Conservation (phyloP, 2,329 filamentous ascomycete genomes). For the Claviceps citrina region DNA sequence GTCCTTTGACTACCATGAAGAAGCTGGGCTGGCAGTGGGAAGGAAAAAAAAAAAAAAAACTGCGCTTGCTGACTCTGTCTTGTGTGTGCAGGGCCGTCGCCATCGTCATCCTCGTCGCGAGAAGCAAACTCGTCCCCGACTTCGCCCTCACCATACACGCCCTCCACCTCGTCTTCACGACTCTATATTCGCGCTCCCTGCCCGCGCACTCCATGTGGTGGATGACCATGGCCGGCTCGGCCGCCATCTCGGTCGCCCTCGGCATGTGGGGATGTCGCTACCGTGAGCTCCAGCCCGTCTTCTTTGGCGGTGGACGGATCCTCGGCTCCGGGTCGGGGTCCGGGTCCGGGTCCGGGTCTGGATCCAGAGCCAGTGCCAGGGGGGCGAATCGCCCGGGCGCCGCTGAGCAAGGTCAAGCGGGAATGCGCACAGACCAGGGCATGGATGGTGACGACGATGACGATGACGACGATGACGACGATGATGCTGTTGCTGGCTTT, state of each 20-base stretch:
- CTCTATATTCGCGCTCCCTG: conserved; percentile 60
- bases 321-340: conserved; percentile 14
- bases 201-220: conserved; percentile 81
- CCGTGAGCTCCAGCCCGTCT: conserved; percentile 76
- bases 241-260: conserved; percentile 35
- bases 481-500: conserved; percentile 1
- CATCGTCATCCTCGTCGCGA: conserved; percentile 67
- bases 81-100: conserved; percentile 65
- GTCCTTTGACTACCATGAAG: too few species aligned
- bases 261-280: conserved; percentile 87
- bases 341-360: conserved; percentile 10
- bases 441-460: background rate
- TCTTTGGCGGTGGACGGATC: conserved; percentile 51
- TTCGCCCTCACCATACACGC: conserved; percentile 83
- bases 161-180: conserved; percentile 63
- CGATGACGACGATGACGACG: background rate
- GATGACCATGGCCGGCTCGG: conserved; percentile 39
- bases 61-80: background rate
- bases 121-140: conserved; percentile 87
- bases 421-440: conserved; percentile 25
- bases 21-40: conserved; percentile 47
- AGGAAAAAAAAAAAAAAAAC: too few species aligned
- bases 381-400: conserved; percentile 12
- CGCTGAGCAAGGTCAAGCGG: conserved; percentile 11
- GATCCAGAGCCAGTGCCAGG: conserved; percentile 6